Evolutionary conservation across 2,329 filamentous ascomycete species (phyloP).

Genomic region (Penicillium sp.): DNA sequence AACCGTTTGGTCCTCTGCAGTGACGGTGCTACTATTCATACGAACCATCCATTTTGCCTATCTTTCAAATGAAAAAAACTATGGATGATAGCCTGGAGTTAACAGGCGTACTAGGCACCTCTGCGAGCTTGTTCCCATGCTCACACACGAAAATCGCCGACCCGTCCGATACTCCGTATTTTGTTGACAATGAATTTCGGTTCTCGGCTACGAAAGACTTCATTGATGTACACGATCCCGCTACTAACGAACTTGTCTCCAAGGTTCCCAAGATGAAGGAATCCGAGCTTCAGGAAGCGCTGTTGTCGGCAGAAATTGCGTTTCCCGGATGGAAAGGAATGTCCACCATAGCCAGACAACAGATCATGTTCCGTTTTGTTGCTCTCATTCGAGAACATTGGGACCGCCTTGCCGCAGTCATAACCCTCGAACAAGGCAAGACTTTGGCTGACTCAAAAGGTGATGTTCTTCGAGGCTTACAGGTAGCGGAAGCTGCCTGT

Average conservation of each 20-base stretch:
- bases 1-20: too few relatives aligned
- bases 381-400: slow-evolving; percentile 64
- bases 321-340: slow-evolving; percentile 62
- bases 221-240: slow-evolving; percentile 65
- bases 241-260: slow-evolving; percentile 52
- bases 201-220: slow-evolving; percentile 59
- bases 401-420: slow-evolving; percentile 64
- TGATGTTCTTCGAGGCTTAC: slow-evolving; percentile 66
- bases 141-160: slow-evolving; percentile 41
- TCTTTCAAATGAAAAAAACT: too few relatives aligned
- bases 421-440: slow-evolving; percentile 68
- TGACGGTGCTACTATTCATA: too few relatives aligned
- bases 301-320: slow-evolving; percentile 62
- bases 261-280: slow-evolving; percentile 64
- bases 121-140: not conserved
- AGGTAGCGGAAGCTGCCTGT: slow-evolving; percentile 67
- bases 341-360: slow-evolving; percentile 60
- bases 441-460: slow-evolving; percentile 66
- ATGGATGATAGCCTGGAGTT: not conserved
- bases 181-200: slow-evolving; percentile 64
- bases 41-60: too few relatives aligned
- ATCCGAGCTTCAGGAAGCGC: slow-evolving; percentile 60
- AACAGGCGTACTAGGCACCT: slow-evolving; percentile 1
- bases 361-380: slow-evolving; percentile 67
- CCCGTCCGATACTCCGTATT: slow-evolving; percentile 60